Conservation (phyloP, 805 yeast species). For the Zygotorulaspora danielsina region DNA sequence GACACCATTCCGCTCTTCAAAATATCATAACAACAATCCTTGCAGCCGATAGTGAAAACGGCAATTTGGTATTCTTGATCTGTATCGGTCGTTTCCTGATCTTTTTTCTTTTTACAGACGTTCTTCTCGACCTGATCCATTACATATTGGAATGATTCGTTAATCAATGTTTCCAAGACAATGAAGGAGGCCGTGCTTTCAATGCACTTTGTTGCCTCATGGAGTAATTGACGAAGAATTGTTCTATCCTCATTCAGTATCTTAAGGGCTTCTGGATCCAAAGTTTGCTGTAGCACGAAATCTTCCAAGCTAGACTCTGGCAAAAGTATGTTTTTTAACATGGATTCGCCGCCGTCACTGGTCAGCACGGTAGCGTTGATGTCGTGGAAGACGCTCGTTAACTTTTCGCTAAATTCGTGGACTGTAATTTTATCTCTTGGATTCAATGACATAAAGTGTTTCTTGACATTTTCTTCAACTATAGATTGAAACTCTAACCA, state of each 20-base stretch:
- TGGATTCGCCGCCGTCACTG: conserved; percentile 21
- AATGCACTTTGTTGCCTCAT: conserved; percentile 45
- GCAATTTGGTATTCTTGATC: conserved; percentile 27
- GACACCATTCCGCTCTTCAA: conserved; percentile 26
- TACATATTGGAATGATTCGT: conserved; percentile 30
- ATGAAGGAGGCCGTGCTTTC: conserved; percentile 29
- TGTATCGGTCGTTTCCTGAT: conserved; percentile 1
- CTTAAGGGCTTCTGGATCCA: conserved; percentile 40
- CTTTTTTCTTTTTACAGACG: conserved; percentile 19
- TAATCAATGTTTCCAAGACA: conserved; percentile 28
- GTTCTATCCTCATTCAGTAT: conserved; percentile 28
- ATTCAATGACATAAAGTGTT: conserved; percentile 56
- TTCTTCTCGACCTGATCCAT: conserved; percentile 25
- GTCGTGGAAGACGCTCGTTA: conserved; percentile 36
- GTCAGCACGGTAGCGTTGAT: conserved; percentile 32
- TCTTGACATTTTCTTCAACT: conserved; percentile 54
- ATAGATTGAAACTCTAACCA: conserved; percentile 56
- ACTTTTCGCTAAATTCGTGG: conserved; percentile 50
- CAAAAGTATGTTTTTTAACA: conserved; percentile 41
- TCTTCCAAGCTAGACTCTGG: conserved; percentile 47
- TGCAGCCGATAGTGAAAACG: conserved; percentile 28
- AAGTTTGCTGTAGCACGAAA: conserved; percentile 51
- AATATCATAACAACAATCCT: conserved; percentile 29
- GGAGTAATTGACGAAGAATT: conserved; percentile 37
- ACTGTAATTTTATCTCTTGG: conserved; percentile 70